Conservation (phyloP, 2,329 filamentous ascomycete species). For the Penicillium expansum region DNA sequence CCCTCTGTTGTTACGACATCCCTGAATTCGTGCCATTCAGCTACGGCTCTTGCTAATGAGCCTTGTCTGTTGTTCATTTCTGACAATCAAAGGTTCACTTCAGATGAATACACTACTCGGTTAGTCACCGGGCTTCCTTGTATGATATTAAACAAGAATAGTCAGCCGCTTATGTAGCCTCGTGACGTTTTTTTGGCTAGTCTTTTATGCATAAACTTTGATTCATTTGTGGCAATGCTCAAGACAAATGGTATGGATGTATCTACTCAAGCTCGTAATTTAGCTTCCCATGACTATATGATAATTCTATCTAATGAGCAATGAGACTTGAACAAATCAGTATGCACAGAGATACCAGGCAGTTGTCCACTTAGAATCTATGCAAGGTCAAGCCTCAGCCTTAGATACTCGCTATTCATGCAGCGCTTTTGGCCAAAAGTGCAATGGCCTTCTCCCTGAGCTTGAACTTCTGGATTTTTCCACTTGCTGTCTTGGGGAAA, state of each 20-base stretch:
- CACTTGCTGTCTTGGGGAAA: slow-evolving; percentile 94
- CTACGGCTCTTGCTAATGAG: not conserved
- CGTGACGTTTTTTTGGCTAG: not conserved
- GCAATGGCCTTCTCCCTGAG: slow-evolving; percentile 64
- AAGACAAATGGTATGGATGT: not conserved
- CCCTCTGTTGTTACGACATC: not conserved
- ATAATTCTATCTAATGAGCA: not conserved
- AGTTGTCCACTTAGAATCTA: not conserved
- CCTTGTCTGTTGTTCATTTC: not conserved
- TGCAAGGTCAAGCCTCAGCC: not conserved
- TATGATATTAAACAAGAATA: not conserved
- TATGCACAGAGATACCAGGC: not conserved
- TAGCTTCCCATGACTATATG: not conserved
- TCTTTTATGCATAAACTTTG: not conserved
- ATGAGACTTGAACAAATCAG: not conserved
- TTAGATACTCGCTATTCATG: not conserved
- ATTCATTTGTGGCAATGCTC: not conserved
- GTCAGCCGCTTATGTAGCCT: not conserved
- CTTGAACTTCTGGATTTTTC: slow-evolving; percentile 96
- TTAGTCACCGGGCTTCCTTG: not conserved
- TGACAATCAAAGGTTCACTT: not conserved
- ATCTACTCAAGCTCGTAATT: not conserved
- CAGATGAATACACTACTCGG: not conserved
- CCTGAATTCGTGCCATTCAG: not conserved
- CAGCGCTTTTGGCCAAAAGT: slow-evolving; percentile 40